Evolutionary conservation across 2,329 filamentous ascomycete genomes (phyloP).

Genomic region (Parastagonospora avenae): DNA sequence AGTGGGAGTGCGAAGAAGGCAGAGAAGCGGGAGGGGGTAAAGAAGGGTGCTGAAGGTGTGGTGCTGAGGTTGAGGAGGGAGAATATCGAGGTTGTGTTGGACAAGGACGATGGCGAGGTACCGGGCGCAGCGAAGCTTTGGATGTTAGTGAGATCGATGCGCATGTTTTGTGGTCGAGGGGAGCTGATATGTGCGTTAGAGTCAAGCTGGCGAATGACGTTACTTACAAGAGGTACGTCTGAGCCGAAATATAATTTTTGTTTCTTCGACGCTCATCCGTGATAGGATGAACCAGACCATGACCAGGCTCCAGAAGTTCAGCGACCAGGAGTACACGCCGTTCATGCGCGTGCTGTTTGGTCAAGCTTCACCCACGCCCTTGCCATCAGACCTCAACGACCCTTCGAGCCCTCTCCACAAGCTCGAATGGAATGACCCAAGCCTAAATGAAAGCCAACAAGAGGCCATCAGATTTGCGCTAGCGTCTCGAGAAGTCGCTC

Average conservation of each 20-base stretch:
- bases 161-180: constrained; percentile 1
- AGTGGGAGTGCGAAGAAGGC: constrained; percentile 72
- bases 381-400: constrained; percentile 52
- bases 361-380: constrained; percentile 58
- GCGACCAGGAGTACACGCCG: constrained; percentile 60
- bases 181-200: constrained; percentile 51
- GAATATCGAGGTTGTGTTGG: constrained; percentile 69
- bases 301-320: constrained; percentile 61
- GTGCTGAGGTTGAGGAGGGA: constrained; percentile 67
- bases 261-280: constrained; percentile 14
- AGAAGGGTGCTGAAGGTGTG: constrained; percentile 71
- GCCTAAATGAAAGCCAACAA: constrained; percentile 66
- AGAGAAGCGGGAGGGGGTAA: constrained; percentile 73
- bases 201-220: constrained; percentile 71
- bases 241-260: constrained; percentile 12
- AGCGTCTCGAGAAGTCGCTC: constrained; percentile 76
- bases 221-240: constrained; percentile 63
- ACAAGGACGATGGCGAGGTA: constrained; percentile 64
- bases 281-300: constrained; percentile 68
- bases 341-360: constrained; percentile 67
- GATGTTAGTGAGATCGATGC: constrained; percentile 57
- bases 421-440: constrained; percentile 61
- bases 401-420: constrained; percentile 48
- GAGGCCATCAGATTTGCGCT: constrained; percentile 79
- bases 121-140: constrained; percentile 62